Conservation (phyloP, 2,329 filamentous ascomycete species). For the Exserohilum turcica region DNA sequence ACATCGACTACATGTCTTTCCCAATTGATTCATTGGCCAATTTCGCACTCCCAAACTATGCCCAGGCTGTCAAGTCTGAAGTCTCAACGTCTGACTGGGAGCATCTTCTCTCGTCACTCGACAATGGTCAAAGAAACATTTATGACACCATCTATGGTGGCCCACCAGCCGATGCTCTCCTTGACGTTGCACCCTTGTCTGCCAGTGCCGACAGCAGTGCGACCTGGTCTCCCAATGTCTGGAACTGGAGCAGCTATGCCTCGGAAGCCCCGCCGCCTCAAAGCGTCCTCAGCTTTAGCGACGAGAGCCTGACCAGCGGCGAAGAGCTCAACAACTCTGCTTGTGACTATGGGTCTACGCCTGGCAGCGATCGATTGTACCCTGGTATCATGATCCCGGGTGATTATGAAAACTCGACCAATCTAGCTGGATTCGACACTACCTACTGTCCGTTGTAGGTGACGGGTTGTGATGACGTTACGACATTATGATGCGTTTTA, state of each 20-base stretch:
- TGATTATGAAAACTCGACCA: slow-evolving; percentile 33
- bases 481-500: slow-evolving; percentile 3
- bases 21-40: slow-evolving; percentile 46
- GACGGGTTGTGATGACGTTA: background rate
- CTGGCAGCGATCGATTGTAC: slow-evolving; percentile 42
- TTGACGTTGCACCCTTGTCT: slow-evolving; percentile 40
- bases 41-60: slow-evolving; percentile 41
- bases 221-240: slow-evolving; percentile 46
- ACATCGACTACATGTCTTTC: slow-evolving; percentile 57
- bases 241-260: slow-evolving; percentile 39
- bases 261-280: slow-evolving; percentile 49
- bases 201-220: slow-evolving; percentile 37
- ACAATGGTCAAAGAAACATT: slow-evolving; percentile 80
- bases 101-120: slow-evolving; percentile 76
- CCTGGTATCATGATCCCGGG: slow-evolving; percentile 45
- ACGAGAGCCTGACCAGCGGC: slow-evolving; percentile 63
- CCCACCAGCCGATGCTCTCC: slow-evolving; percentile 51
- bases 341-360: slow-evolving; percentile 37
- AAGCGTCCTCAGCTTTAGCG: slow-evolving; percentile 64
- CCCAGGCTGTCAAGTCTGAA: slow-evolving; percentile 47
- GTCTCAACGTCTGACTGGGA: slow-evolving; percentile 79
- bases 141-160: slow-evolving; percentile 82
- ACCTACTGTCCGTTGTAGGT: slow-evolving; percentile 47
- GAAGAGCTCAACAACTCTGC: slow-evolving; percentile 47
- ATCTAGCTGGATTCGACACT: slow-evolving; percentile 46